Evolutionary conservation across 768 basidiomycete species (phyloP), one percentile per base, ranked within the genome.

Genomic region (Symmetrospora coprosmae): DNA sequence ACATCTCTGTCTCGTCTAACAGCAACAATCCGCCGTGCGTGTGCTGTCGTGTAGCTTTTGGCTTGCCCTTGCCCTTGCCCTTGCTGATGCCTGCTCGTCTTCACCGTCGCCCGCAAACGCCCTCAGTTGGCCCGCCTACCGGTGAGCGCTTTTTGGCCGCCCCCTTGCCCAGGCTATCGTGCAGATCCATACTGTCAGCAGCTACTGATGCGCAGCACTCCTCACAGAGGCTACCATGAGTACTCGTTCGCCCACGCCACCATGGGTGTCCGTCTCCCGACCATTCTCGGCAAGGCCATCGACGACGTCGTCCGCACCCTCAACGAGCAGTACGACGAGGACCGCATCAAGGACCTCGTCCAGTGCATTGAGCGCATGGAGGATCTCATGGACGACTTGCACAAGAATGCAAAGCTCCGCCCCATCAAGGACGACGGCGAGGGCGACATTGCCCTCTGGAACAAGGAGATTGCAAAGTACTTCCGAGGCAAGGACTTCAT

Each of bases 401-500:
- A 85, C 68, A 62, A 62, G 40, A 65, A 65, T 30, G 80, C 82
- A 11, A 87, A 86, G 71, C 77, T 92, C 11, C 76, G 90, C 13
- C 87, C 87, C 31, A 87, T 94, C 68, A 74, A 87, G 31, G 91
- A 94, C 71, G 91, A 94, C 68, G 81, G 79, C 51, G 90, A 90
- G 70, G 89, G 82, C 8, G 91, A 94, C 64, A 85, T 96, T 30
- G 83, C 88, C 5, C 77, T 94, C 7, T 96, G 90, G 91, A 96
- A 96, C 75, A 92, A 94, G 71, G 87, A 89, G 72, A 91, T 92
- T 46, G 87, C 87, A 40, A 88, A 87, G 70, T 94, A 80, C 72
- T 94, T 94, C 75, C 83, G 88, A 82, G 85, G 85, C 30, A 87
- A 86, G 72, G 83, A 86, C 68, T 90, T 88, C 69, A 91, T 91